Percentiles rank a stretch among this genome's conserved stretches.
phyloP scores from a whole-genome alignment of 1,284 basidiomycete genomes.

The Schizophyllum amplum region DNA sequence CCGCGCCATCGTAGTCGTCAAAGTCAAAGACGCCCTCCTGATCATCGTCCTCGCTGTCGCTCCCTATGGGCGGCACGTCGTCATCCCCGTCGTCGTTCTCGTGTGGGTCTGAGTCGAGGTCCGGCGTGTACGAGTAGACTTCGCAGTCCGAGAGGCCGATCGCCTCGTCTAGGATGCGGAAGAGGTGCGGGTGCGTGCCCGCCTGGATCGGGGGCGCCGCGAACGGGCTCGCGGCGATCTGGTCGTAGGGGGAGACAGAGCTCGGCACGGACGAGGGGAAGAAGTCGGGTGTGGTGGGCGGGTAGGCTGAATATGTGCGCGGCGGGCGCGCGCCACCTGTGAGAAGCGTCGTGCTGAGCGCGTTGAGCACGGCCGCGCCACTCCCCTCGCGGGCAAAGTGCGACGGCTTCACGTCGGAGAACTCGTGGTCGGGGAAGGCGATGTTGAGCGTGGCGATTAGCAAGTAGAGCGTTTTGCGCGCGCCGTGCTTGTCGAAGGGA shows the following conservation, averaged over 20 bases:
- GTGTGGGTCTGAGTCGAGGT: conserved; percentile 93
- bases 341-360: conserved; percentile 72
- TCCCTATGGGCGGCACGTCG: conserved; percentile 61
- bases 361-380: conserved; percentile 70
- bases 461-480: conserved; percentile 86
- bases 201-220: conserved; percentile 57
- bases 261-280: conserved; percentile 68
- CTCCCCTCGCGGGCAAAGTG: conserved; percentile 85
- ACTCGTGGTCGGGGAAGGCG: conserved; percentile 97
- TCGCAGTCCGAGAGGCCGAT: conserved; percentile 90
- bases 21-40: conserved; percentile 67
- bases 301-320: conserved; percentile 75
- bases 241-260: conserved; percentile 56
- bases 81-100: conserved; percentile 69
- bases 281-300: conserved; percentile 62
- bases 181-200: conserved; percentile 77
- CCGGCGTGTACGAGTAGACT: conserved; percentile 92
- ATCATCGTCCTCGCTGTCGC: conserved; percentile 51
- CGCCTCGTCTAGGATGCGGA: conserved; percentile 83
- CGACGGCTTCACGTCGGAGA: conserved; percentile 85
- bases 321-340: conserved; percentile 38
- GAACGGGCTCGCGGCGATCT: conserved; percentile 50
- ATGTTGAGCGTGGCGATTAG: conserved; percentile 96
- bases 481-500: conserved; percentile 65
- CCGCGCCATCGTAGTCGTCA: conserved; percentile 71